Evolutionary conservation across 805 yeast genomes (phyloP), one percentile per base, ranked within the genome.

Genomic region (Saccharomycopsis fermentans): DNA sequence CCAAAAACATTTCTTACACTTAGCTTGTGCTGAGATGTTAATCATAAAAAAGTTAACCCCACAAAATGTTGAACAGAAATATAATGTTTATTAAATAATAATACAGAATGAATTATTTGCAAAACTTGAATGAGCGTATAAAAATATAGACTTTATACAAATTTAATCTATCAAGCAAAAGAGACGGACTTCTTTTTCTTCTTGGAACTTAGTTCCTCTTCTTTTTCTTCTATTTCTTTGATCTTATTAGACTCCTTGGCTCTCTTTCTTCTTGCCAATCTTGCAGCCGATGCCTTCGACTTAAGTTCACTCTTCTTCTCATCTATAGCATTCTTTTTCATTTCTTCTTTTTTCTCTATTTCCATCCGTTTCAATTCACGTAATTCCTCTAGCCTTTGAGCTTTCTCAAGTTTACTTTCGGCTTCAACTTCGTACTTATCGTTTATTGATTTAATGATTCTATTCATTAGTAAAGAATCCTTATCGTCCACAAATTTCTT

Each of bases 351-450:
- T 69, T 86, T 76, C 69, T 92, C 97, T 63, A 92, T 81, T 70
- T 94, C 98, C 71, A 84, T 78, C 67, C 89, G 82, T 74, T 87
- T 89, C 63, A 90, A 75, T 51, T 90, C 96, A 67, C 99, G 80
- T 60, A 92, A 81, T 65, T 88, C 96, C 71, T 92, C 97, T 54
- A 94, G 76, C 71, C 96, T 84, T 68, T 88, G 82, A 0, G 96
- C 84, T 68, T 88, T 89, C 68, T 92, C 99, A 58, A 94, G 75
- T 71, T 90, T 94, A 64, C 96, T 86, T 67, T 91, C 96, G 65
- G 86, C 84, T 8, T 82, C 80, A 50, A 81, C 78, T 62, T 92
- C 97, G 63, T 83, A 78, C 61, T 84, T 81, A 68, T 90, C 96
- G 65, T 90, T 90, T 58, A 94, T 90, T 35, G 86, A 81, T 63